phyloP scores from a whole-genome alignment of 202 grass and related monocot genomes.

The Musa balbisiana region DNA sequence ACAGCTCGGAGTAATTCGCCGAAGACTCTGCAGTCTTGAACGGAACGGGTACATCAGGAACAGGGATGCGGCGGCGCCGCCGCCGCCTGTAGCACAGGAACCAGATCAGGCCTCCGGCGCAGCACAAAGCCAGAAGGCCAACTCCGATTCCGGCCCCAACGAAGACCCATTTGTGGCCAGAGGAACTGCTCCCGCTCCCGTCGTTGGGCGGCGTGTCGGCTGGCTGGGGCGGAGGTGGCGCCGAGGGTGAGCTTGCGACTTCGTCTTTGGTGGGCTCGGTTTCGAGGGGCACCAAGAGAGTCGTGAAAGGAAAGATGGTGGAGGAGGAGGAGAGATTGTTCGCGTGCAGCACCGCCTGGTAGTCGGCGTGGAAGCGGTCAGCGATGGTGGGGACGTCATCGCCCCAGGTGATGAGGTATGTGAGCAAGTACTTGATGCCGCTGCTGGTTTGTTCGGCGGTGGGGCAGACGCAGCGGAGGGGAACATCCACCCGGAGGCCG shows the following conservation, averaged over 20 bases:
- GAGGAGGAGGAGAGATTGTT: constrained; percentile 32
- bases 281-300: constrained; percentile 61
- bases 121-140: constrained; percentile 31
- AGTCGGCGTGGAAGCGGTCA: constrained; percentile 30
- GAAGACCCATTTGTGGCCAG: constrained; percentile 33
- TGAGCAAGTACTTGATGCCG: constrained; percentile 44
- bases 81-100: constrained; percentile 10
- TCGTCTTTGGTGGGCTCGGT: constrained; percentile 41
- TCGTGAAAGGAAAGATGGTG: constrained; percentile 65
- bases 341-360: constrained; percentile 33
- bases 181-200: constrained; percentile 5
- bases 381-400: constrained; percentile 39
- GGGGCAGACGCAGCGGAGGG: constrained; percentile 74
- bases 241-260: constrained; percentile 25
- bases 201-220: background rate
- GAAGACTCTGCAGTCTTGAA: constrained; percentile 10
- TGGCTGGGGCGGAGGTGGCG: constrained; percentile 10
- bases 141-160: constrained; percentile 44
- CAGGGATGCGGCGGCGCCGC: background rate
- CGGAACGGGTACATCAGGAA: background rate
- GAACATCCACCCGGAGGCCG: constrained; percentile 33
- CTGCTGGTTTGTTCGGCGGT: constrained; percentile 32
- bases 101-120: constrained; percentile 15
- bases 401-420: constrained; percentile 47
- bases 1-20: constrained; percentile 29